Conservation (phyloP, 768 basidiomycete species). For the Serendipita vermifera region DNA sequence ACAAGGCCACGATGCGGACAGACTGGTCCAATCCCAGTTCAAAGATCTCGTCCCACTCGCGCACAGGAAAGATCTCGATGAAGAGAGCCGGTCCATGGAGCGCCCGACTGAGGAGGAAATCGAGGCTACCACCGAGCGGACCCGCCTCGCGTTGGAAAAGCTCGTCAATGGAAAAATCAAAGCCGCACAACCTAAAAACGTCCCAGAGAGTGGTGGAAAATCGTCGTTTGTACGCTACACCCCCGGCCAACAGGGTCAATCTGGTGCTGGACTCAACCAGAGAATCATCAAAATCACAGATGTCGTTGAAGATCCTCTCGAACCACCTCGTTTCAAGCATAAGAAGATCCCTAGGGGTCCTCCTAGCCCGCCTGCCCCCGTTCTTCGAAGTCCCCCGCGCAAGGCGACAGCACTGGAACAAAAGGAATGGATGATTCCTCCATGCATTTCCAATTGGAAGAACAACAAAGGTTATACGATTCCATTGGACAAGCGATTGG, state of each 20-base stretch:
- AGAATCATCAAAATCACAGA: slow-evolving; percentile 99
- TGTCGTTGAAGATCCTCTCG: slow-evolving; percentile 92
- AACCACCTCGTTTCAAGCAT: slow-evolving; percentile 94
- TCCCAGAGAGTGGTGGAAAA: slow-evolving; percentile 72
- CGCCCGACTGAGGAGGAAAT: slow-evolving; percentile 90
- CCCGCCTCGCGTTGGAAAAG: slow-evolving; percentile 82
- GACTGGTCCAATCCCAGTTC: slow-evolving; percentile 86
- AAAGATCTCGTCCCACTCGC: slow-evolving; percentile 91
- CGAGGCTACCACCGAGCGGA: slow-evolving; percentile 80
- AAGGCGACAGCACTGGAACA: slow-evolving; percentile 95
- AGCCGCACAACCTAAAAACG: slow-evolving; percentile 93
- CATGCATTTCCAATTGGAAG: slow-evolving; percentile 99
- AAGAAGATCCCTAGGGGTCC: slow-evolving; percentile 98
- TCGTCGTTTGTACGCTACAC: slow-evolving; percentile 93
- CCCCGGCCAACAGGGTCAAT: slow-evolving; percentile 64
- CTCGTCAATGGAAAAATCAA: slow-evolving; percentile 94
- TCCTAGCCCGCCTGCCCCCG: slow-evolving; percentile 91
- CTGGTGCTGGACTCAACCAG: slow-evolving; percentile 56
- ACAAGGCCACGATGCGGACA: slow-evolving; percentile 81
- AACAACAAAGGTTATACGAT: slow-evolving; percentile 99
- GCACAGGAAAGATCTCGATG: slow-evolving; percentile 77
- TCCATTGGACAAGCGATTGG: slow-evolving; percentile 92
- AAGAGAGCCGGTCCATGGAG: slow-evolving; percentile 64
- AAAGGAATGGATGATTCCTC: slow-evolving; percentile 99
- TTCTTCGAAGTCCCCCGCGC: slow-evolving; percentile 86